Conservation (phyloP, 305 asterid genomes). For the Fraxinus velutina region DNA sequence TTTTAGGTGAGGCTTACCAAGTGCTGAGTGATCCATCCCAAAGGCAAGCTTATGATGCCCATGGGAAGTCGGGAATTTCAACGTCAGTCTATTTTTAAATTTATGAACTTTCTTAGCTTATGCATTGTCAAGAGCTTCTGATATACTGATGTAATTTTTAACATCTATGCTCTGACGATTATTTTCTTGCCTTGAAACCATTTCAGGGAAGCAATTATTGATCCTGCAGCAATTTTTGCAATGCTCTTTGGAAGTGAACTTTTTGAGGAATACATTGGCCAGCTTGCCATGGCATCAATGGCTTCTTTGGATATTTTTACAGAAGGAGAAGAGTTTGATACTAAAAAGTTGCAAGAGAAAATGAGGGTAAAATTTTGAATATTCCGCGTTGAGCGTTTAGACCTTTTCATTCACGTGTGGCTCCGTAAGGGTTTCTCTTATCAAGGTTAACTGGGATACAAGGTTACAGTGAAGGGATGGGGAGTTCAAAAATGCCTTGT, state of each 20-base stretch:
- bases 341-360: conserved; percentile 81
- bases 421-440: conserved; percentile 2
- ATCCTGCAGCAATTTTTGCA: conserved; percentile 98
- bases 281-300: conserved; percentile 99
- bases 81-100: conserved; percentile 49
- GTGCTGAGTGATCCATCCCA: conserved; percentile 90
- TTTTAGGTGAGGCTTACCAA: conserved; percentile 98
- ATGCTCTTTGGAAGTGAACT: conserved; percentile 99
- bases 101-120: conserved; percentile 9
- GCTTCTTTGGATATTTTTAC: conserved; percentile 82
- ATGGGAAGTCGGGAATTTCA: conserved; percentile 94
- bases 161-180: conserved; percentile 4
- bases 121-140: conserved; percentile 10
- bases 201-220: conserved; percentile 89
- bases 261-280: conserved; percentile 97
- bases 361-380: conserved; percentile 66
- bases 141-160: background rate
- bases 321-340: conserved; percentile 83
- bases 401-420: conserved; percentile 13
- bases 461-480: conserved; percentile 10
- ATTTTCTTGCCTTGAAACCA: conserved; percentile 20
- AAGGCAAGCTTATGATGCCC: conserved; percentile 83
- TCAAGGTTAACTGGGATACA: background rate
- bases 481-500: background rate
- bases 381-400: background rate